Conservation (phyloP, 305 asterid species). For the Fraxinus baroniana region DNA sequence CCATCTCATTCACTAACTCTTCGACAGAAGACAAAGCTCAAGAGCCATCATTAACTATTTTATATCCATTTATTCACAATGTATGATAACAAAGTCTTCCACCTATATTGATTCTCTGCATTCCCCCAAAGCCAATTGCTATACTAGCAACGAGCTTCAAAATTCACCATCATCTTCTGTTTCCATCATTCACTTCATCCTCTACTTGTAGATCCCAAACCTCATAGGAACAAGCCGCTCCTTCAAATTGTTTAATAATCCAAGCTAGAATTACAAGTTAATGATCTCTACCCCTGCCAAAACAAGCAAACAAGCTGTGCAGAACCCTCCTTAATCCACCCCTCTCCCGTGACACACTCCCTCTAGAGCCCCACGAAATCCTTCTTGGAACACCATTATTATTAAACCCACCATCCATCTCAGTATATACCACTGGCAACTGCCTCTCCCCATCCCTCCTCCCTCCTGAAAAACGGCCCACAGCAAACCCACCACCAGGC, state of each 20-base stretch:
- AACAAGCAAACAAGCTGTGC: conserved; percentile 30
- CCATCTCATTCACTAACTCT: conserved; percentile 6
- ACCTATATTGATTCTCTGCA: background rate
- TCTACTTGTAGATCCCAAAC: too few species aligned
- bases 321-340: too few species aligned
- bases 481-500: too few species aligned
- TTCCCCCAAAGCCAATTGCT: background rate
- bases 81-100: conserved; percentile 13
- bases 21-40: background rate
- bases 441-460: too few species aligned
- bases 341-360: too few species aligned
- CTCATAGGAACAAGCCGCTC: background rate
- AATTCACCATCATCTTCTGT: conserved; percentile 43
- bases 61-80: conserved; percentile 31
- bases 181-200: conserved; percentile 49
- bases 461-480: too few species aligned
- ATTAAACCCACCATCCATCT: too few species aligned
- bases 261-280: conserved; percentile 47
- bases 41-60: background rate
- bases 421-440: too few species aligned
- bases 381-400: too few species aligned
- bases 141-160: background rate
- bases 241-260: conserved; percentile 54
- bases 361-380: too few species aligned
- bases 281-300: conserved; percentile 50